Conservation (phyloP, 1,284 basidiomycete genomes). For the Trichosporon ovoides region DNA sequence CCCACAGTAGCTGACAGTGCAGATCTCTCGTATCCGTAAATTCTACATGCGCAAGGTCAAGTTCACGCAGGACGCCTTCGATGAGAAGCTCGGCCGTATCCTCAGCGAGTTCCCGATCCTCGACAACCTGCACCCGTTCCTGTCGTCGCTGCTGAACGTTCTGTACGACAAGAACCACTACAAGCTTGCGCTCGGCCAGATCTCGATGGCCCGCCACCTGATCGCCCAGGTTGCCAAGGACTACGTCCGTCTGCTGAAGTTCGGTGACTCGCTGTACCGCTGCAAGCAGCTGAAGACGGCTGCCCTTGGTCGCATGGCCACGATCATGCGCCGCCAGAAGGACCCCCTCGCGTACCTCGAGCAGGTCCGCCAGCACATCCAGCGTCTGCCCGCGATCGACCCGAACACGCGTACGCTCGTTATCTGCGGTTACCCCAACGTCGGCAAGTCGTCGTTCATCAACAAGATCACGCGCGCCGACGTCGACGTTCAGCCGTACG, state of each 20-base stretch:
- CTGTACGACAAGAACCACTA: slow-evolving; percentile 98
- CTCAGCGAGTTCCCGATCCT: slow-evolving; percentile 94
- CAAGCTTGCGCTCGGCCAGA: slow-evolving; percentile 91
- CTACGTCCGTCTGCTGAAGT: slow-evolving; percentile 89
- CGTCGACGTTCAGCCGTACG: slow-evolving; percentile 95
- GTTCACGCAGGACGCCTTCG: slow-evolving; percentile 96
- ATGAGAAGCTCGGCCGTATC: slow-evolving; percentile 92
- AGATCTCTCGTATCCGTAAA: slow-evolving; percentile 61
- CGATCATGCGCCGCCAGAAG: slow-evolving; percentile 93
- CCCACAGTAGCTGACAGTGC: slow-evolving; percentile 75
- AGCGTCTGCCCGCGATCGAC: slow-evolving; percentile 86
- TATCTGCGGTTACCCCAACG: slow-evolving; percentile 95
- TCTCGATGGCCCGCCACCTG: slow-evolving; percentile 85
- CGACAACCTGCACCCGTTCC: slow-evolving; percentile 92
- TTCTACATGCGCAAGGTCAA: slow-evolving; percentile 99
- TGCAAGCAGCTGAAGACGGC: slow-evolving; percentile 96
- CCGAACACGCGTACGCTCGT: slow-evolving; percentile 93
- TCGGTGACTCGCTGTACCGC: slow-evolving; percentile 89
- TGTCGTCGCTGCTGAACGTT: slow-evolving; percentile 88
- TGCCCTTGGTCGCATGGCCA: slow-evolving; percentile 94
- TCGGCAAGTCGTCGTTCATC: slow-evolving; percentile 95
- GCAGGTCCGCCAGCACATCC: slow-evolving; percentile 95
- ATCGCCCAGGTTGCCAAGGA: slow-evolving; percentile 95
- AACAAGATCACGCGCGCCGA: slow-evolving; percentile 97
- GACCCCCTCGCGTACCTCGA: slow-evolving; percentile 93